Evolutionary conservation across 1,284 basidiomycete genomes (phyloP), one percentile per base, ranked within the genome.

Genomic region (Anthracocystis panici-leucophaei): DNA sequence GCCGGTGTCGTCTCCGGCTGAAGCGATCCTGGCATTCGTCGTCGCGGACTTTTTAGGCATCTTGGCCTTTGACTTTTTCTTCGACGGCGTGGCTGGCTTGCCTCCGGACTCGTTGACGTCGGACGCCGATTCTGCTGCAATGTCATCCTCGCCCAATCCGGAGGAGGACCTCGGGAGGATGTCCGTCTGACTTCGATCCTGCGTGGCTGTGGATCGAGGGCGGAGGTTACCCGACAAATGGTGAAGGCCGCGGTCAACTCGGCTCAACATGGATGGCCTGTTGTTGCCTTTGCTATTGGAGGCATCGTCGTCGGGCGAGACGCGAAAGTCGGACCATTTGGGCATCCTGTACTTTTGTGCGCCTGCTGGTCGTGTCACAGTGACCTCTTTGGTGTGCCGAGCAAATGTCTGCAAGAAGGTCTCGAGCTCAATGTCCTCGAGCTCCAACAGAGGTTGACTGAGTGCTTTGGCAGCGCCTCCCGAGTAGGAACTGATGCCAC

Each of bases 351-450:
- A 64, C 56, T 73, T 75, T 27, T 78, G 67, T 41, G 33, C 55
- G 5, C 60, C 61, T 4, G 57, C 50, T 5, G 67, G 49, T 29
- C 60, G 63, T 1, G 81, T 76, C 18, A 85, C 76, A 27, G 76
- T 78, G 40, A 85, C 78, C 45, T 84, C 78, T 23, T 75, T 73
- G n/a, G 83, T 85, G 52, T 85, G 82, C 9, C 76, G 66, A 23
- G 75, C 76, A 66, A 84, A 84, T 54, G 75, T 83, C 42, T 79
- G 75, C 53, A 84, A 59, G 65, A 84, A 84, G 25, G 65, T 75
- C 25, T 84, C 79, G 31, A 84, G 73, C 49, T 84, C 83, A 23
- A 84, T 70, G 31, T 84, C 79, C 45, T 84, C 83, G 29, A 84
- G 81, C 51, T 84, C 81, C 10, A 82, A 52, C 46, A 84, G 70